Evolutionary conservation across 2,329 filamentous ascomycete species (phyloP), one percentile per base, ranked within the genome.

Genomic region (Tolypocladium pustulatum): DNA sequence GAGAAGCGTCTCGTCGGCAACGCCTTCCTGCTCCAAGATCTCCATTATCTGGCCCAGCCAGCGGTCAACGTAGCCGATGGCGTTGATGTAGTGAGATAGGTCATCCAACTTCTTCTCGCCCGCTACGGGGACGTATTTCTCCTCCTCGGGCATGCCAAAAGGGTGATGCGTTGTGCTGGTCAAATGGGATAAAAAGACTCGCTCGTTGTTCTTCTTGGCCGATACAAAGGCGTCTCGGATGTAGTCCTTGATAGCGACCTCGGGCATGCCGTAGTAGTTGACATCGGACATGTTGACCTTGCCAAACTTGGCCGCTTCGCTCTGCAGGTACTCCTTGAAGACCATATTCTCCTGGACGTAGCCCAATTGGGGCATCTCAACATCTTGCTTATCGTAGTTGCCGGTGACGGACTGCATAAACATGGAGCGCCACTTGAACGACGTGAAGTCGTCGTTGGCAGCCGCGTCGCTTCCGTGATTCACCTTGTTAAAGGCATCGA

Each of bases 91-190:
- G 34, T 65, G 65, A 32, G 71, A 69, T 38, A 73, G 66, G 56
- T 72, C 67, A 12, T 69, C 64, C 1, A 68, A 61, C 3, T 67
- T 64, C 30, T 65, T 65, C 1, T 60, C 60, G 25, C 40, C 36
- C 0, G 68, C 66, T 43, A 72, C 57, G 1, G 64, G 68, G 0
- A 69, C 62, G 8, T 69, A 69, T 3, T 58, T 52, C 32, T 71
- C 70, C 0, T 63, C 65, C 5, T 63, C 64, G 10, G 71, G 71
- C 56, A 73, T 62, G 7, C 61, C 62, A 43, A 72, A 73, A 9
- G 69, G 67, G 51, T 73, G 71, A 57, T 73, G 71, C 2, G 66
- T 68, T 4, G 71, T 73, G 59, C 71, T 72, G 3, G 72, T 73
- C 3, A 73, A 58, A 58, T 73, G 72, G 1, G 70, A 68, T 1